phyloP scores from a whole-genome alignment of 306 rosid genomes.

The Purshia tridentata region DNA sequence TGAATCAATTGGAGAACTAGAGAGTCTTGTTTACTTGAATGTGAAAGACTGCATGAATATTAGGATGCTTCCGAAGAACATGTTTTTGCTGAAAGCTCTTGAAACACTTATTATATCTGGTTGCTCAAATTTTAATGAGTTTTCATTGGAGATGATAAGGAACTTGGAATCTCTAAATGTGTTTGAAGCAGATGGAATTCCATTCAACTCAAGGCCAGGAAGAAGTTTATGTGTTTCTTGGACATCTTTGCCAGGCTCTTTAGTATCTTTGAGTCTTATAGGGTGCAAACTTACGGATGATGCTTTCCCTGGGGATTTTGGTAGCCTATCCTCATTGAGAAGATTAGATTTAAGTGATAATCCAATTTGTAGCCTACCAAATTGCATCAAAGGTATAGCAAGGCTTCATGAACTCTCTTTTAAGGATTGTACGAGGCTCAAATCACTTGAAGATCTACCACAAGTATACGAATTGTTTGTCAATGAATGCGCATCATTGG shows the following conservation, averaged over 20 bases:
- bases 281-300: conserved; percentile 6
- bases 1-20: conserved; percentile 21
- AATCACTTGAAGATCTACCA: neutral
- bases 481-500: fast-evolving
- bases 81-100: neutral
- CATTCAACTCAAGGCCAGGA: neutral
- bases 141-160: neutral
- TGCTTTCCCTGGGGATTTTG: neutral
- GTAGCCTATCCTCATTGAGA: neutral
- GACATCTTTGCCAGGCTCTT: neutral
- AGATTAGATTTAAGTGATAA: neutral
- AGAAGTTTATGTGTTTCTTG: neutral
- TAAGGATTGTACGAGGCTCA: fast-evolving
- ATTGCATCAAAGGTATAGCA: neutral
- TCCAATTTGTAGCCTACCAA: neutral
- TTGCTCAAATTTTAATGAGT: neutral
- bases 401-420: neutral
- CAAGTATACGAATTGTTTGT: fast-evolving
- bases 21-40: neutral
- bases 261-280: neutral
- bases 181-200: neutral
- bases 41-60: conserved; percentile 16
- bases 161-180: neutral
- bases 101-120: neutral
- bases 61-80: conserved; percentile 4